Conservation (phyloP, 176 grass and related monocot genomes). For the Avena atlantica region DNA sequence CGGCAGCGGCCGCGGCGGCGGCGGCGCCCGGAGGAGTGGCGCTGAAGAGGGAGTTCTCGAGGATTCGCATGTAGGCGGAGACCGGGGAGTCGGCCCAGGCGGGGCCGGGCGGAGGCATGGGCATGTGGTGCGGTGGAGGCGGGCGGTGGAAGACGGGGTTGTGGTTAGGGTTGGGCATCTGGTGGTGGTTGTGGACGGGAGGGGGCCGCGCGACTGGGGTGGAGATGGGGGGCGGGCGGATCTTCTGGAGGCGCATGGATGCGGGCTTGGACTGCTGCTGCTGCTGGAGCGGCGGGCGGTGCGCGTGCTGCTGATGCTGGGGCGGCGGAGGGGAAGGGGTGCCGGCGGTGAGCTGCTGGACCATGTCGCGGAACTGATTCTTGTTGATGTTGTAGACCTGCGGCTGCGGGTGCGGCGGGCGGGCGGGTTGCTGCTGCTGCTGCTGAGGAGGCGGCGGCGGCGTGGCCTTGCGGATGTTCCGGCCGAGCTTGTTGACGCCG, state of each 20-base stretch:
- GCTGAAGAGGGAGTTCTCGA: constrained; percentile 80
- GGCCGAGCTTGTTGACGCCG: constrained; percentile 85
- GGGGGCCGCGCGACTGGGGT: constrained; percentile 60
- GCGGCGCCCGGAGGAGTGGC: constrained; percentile 50
- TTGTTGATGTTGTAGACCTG: constrained; percentile 99
- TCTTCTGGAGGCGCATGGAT: constrained; percentile 80
- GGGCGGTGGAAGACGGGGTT: constrained; percentile 53
- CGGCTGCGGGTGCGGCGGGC: constrained; percentile 77
- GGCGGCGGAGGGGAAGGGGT: constrained; percentile 63
- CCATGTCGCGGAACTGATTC: constrained; percentile 95
- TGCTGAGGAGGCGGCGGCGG: constrained; percentile 50
- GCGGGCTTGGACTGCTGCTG: constrained; percentile 58
- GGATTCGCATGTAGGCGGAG: constrained; percentile 86
- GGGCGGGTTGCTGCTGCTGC: constrained; percentile 36
- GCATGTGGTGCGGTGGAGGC: constrained; percentile 32
- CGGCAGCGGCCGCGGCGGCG: not conserved
- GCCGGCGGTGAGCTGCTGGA: constrained; percentile 96
- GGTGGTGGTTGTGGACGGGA: constrained; percentile 53
- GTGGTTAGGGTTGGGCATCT: constrained; percentile 46
- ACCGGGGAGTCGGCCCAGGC: constrained; percentile 71
- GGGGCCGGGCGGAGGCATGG: constrained; percentile 29
- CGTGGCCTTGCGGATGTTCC: constrained; percentile 81
- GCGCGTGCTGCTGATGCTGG: constrained; percentile 28
- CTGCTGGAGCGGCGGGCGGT: constrained; percentile 41
- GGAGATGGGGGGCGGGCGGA: constrained; percentile 75